Conservation (phyloP, 2,329 filamentous ascomycete species). For the Ceratocystis colombiana region DNA sequence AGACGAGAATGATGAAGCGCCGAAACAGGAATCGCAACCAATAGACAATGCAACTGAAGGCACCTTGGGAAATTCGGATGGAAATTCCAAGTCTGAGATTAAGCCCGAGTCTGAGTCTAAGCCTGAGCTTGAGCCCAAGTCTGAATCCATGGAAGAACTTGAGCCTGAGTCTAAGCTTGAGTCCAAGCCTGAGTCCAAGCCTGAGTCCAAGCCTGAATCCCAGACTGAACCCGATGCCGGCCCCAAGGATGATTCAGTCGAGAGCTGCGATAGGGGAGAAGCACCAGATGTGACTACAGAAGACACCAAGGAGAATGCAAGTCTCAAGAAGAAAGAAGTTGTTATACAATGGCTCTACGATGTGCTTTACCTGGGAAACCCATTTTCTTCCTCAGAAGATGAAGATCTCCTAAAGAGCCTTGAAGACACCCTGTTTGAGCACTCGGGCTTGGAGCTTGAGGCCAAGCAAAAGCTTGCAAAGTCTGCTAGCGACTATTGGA, state of each 20-base stretch:
- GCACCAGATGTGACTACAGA: slow-evolving; percentile 23
- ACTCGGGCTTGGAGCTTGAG: slow-evolving; percentile 39
- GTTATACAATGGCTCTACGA: slow-evolving; percentile 54
- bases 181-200: no score
- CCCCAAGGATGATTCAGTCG: neutral
- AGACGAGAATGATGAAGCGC: slow-evolving; percentile 20
- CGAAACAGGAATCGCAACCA: slow-evolving; percentile 11
- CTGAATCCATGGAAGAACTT: neutral
- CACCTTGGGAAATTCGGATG: slow-evolving; percentile 13
- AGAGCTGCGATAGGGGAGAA: neutral
- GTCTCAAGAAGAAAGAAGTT: slow-evolving; percentile 35
- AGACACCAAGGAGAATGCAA: slow-evolving; percentile 1
- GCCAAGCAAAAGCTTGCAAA: slow-evolving; percentile 40
- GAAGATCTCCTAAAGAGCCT: slow-evolving; percentile 37
- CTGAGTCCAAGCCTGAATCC: neutral
- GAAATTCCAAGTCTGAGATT: neutral
- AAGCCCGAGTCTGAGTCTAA: neutral
- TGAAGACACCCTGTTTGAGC: slow-evolving; percentile 38
- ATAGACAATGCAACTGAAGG: neutral
- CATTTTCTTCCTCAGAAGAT: slow-evolving; percentile 34
- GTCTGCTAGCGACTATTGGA: slow-evolving; percentile 67
- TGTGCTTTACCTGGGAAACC: slow-evolving; percentile 41
- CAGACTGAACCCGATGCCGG: neutral
- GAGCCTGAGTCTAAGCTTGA: no score
- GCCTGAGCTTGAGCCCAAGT: neutral